Percentiles rank a stretch among this genome's conserved stretches.
Conservation (phyloP, 2,329 filamentous ascomycete genomes). For the Hysterium pulicare region DNA sequence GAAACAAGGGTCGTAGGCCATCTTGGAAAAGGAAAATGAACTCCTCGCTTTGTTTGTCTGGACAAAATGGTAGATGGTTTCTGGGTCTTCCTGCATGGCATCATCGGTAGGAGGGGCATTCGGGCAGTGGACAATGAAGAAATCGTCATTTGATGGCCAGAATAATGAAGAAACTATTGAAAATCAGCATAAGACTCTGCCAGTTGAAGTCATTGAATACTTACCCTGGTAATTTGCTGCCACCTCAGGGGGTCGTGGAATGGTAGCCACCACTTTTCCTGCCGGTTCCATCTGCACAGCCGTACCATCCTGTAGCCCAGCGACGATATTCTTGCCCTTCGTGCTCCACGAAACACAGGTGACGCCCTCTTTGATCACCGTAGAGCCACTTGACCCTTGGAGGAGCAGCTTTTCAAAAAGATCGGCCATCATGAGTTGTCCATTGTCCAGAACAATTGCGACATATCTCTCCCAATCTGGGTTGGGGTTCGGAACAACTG, state of each 20-base stretch:
- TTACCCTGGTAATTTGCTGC: conserved; percentile 64
- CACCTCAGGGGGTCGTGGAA: conserved; percentile 72
- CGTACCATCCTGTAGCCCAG: conserved; percentile 76
- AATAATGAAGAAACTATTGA: conserved; percentile 68
- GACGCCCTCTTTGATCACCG: conserved; percentile 68
- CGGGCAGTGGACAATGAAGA: conserved; percentile 67
- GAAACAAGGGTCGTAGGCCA: conserved; percentile 52
- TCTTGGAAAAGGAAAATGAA: conserved; percentile 68
- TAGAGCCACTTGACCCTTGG: conserved; percentile 56
- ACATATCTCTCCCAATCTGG: conserved; percentile 69
- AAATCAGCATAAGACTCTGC: conserved; percentile 6
- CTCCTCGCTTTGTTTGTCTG: conserved; percentile 59
- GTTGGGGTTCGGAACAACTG: conserved; percentile 76
- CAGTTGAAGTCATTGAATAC: conserved; percentile 20
- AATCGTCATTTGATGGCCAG: conserved; percentile 87
- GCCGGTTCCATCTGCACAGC: conserved; percentile 80
- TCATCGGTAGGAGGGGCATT: conserved; percentile 54
- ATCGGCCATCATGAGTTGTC: conserved; percentile 81
- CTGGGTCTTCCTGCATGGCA: conserved; percentile 47
- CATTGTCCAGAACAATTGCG: conserved; percentile 74
- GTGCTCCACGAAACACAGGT: conserved; percentile 88
- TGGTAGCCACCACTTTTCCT: conserved; percentile 70
- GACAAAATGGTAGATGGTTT: conserved; percentile 76
- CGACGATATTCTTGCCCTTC: conserved; percentile 87
- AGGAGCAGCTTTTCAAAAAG: conserved; percentile 63